These are phyloP conservation scores for Malus sylvestris DNA, from an alignment of 306 rosid species.

Conservation along the genomic window DNA sequence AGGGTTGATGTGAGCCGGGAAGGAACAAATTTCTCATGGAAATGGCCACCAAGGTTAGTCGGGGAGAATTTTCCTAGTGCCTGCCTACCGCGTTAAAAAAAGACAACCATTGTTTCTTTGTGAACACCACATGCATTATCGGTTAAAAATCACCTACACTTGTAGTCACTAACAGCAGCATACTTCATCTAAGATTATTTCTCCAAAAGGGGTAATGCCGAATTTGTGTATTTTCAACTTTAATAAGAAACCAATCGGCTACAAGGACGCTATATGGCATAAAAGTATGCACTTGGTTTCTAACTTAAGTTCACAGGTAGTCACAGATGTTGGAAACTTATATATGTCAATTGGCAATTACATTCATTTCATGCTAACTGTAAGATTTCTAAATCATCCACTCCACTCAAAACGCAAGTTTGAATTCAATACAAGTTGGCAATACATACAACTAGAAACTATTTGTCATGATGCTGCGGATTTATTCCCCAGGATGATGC, in stretches of 20 bases:
- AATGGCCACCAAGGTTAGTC: too few species aligned
- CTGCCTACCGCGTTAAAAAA: not conserved
- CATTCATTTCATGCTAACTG: not conserved
- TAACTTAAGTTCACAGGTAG: not conserved
- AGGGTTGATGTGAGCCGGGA: too few species aligned
- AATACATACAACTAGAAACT: slow-evolving; percentile 1
- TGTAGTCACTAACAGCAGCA: not conserved
- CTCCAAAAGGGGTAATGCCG: not conserved
- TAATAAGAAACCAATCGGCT: not conserved
- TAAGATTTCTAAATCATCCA: slow-evolving; percentile 3
- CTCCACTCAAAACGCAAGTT: not conserved
- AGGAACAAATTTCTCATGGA: too few species aligned
- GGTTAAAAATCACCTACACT: not conserved
- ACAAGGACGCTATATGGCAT: not conserved
- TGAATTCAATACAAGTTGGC: not conserved
- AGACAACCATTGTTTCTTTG: not conserved
- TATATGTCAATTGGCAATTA: not conserved
- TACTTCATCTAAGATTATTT: not conserved
- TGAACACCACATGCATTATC: not conserved
- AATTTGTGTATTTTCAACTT: not conserved
- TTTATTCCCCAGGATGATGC: slow-evolving; percentile 90
- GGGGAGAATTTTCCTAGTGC: not conserved
- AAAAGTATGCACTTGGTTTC: not conserved
- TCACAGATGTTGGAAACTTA: not conserved
- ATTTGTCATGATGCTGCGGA: slow-evolving; percentile 56